These are phyloP conservation scores for Piper longum DNA, from an alignment of 164 flowering plant species.

Conservation along the genomic window DNA sequence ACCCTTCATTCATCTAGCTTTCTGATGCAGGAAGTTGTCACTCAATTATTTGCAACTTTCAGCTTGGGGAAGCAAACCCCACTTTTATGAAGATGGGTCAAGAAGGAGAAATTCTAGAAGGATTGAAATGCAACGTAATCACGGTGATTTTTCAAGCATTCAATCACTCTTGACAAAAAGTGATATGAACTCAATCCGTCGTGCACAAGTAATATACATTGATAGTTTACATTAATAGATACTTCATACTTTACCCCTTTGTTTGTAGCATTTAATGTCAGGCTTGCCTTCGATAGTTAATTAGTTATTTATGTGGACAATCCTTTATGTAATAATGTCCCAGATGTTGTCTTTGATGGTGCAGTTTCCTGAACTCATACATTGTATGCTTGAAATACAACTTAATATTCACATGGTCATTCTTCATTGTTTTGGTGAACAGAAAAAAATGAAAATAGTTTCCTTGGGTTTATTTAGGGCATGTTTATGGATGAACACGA, in stretches of 20 bases:
- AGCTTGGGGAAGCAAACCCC: conserved; percentile 27
- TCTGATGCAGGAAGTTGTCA: conserved; percentile 65
- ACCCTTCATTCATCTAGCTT: background rate
- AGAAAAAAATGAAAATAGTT: no score
- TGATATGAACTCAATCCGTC: conserved; percentile 57
- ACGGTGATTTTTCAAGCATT: conserved; percentile 9
- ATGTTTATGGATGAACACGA: no score
- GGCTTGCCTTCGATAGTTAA: background rate
- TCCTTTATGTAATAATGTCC: background rate
- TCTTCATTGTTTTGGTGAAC: no score
- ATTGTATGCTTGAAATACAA: no score
- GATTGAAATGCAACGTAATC: conserved; percentile 24
- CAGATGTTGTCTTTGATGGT: no score
- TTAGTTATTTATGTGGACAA: background rate
- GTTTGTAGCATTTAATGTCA: background rate
- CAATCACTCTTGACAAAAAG: conserved; percentile 49
- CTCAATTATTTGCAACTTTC: conserved; percentile 52
- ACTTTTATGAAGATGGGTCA: conserved; percentile 41
- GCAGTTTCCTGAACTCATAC: no score
- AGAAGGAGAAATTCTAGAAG: conserved; percentile 53
- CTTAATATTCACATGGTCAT: no score
- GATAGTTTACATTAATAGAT: background rate
- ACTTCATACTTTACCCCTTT: background rate
- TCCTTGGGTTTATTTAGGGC: no score
- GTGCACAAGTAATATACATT: conserved; percentile 53